phyloP scores from a whole-genome alignment of 106 monocot species.

The Hemerocallis citrina region DNA sequence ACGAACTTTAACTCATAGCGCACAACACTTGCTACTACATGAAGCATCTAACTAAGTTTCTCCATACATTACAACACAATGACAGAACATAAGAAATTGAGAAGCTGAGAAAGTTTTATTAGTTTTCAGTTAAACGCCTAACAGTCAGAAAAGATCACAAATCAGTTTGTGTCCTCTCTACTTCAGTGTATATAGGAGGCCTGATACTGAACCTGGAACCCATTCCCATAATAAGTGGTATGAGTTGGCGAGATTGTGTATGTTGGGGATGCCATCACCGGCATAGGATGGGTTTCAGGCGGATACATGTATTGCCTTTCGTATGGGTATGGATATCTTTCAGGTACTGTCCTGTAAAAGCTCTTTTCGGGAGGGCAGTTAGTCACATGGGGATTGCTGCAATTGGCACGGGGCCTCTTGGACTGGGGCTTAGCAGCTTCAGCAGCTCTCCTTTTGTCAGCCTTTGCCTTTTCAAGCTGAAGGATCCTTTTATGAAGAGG shows the following conservation, averaged over 20 bases:
- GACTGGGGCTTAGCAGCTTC: conserved; percentile 80
- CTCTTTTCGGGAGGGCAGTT: conserved; percentile 46
- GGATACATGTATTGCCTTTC: conserved; percentile 54
- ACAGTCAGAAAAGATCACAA: conserved; percentile 23
- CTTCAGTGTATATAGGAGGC: conserved; percentile 61
- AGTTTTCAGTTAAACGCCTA: conserved; percentile 17
- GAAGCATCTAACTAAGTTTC: conserved; percentile 17
- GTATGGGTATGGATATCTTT: conserved; percentile 56
- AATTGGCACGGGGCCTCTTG: conserved; percentile 79
- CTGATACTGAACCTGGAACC: conserved; percentile 67
- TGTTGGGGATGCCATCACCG: conserved; percentile 25
- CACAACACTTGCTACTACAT: not conserved
- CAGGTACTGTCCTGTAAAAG: conserved; percentile 52
- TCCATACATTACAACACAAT: conserved; percentile 19
- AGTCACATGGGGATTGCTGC: conserved; percentile 28
- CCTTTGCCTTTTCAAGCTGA: conserved; percentile 89
- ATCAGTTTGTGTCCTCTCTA: conserved; percentile 23
- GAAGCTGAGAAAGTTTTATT: conserved; percentile 1
- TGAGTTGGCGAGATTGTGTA: conserved; percentile 53
- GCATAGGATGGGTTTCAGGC: conserved; percentile 17
- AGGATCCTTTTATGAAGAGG: conserved; percentile 68
- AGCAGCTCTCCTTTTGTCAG: conserved; percentile 78
- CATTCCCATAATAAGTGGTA: conserved; percentile 61
- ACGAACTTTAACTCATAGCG: not conserved
- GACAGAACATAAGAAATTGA: not conserved